Base-by-base conservation (phyloP, 1,284 basidiomycete species). In the Boletus smithii region DNA sequence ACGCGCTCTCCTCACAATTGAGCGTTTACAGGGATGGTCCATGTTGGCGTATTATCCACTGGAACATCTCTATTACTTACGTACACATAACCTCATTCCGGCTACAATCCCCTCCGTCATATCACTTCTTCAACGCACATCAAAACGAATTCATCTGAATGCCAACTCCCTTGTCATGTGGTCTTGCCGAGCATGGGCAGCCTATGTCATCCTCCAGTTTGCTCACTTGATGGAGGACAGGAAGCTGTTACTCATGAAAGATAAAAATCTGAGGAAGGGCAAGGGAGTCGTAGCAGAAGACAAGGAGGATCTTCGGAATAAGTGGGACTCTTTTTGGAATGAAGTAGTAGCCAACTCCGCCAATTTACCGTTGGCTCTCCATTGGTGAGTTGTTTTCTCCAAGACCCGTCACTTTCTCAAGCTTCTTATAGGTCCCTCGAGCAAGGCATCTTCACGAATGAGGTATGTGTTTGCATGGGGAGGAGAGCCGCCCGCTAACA, bases 31-130 rank as follows among this genome's bases (percentile, higher is more conserved):
- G 63, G 88, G 83, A 16, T 88, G 87, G 83, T 80, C 85, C 1
- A 91, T 92, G 88, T 70, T 92, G 16, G 76, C 73, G 1, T 92
- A 87, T 70, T 92, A 87, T 60, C 88, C 88, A 2, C 73, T 92
- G 43, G 88, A 92, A 59, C 87, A 91, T 58, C 65, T 87, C 26
- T 85, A 77, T 59, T 91, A 88, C 62, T 73, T 92, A 47, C 68
- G 76, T 23, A 72, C 77, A 2, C 80, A 88, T 57, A 73, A 75
- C 16, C 69, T 91, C 43, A 75, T 90, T 42, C 81, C 84, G 5
- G 55, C 75, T 3, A 69, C 73, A 20, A 57, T 84, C 33, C 63
- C 73, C 13, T 68, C 75, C 16, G 60, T 77, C 9, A 51, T 67
- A 7, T 68, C 76, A 14, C 53, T 76, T 6, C 61, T 77, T 46